Base-by-base conservation (phyloP, 2,329 filamentous ascomycete genomes). In the Alternaria infectoria region DNA sequence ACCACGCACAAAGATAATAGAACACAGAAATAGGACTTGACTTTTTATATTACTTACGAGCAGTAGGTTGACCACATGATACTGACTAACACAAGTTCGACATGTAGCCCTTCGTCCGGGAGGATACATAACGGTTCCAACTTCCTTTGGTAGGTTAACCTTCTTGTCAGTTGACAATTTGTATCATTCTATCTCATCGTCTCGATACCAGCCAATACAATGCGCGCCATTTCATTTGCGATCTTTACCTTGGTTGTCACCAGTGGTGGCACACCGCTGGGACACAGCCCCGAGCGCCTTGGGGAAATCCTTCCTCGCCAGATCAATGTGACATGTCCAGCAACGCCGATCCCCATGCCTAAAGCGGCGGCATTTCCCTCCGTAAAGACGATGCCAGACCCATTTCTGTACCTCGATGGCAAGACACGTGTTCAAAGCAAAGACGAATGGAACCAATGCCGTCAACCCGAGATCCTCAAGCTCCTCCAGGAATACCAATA, bases 401-500 rank as follows among this genome's bases (percentile, higher is more conserved):
- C 83, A 0, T 84, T 83, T 71, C 75, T 84, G 73, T 73, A 83
- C 77, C 71, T 81, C 44, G 80, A 82, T 61, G 82, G 79, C 25
- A 76, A 80, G 59, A 80, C 81, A 57, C 78, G 83, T 15, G 78
- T 85, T 44, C 70, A 79, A 65, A 82, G 82, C 21, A 78, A 75
- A 44, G 83, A 84, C 43, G 82, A 85, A 65, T 86, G 83, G 83
- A 82, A 81, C 66, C 70, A 76, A 47, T 86, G 84, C 69, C 82
- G 83, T 4, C 83, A 83, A 68, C 84, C 83, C 0, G 83, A 86
- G 74, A 83, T 86, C 56, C n/a, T 85, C 43, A 77, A 81, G 62
- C 70, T 86, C 67, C 75, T 86, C 19, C 83, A 86, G 65, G 81
- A 85, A 63, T 85, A 86, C 73, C 83, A 86, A 73, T 85, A 80